Base-by-base conservation (phyloP, 1,139 yeast genomes). In the Zygosaccharomyces sapae region DNA sequence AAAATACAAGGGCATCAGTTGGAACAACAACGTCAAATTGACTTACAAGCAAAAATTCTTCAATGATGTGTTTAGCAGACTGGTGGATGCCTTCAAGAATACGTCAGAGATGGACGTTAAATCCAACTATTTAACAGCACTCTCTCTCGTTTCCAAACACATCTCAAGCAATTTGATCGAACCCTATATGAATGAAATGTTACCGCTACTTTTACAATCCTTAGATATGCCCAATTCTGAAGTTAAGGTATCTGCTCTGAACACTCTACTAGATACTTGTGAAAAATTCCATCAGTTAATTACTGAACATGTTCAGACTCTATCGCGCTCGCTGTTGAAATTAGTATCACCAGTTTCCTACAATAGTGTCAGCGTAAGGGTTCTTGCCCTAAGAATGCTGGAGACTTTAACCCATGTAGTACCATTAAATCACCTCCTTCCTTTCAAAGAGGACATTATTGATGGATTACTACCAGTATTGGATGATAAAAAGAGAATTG, bases 31-130 rank as follows among this genome's bases (percentile, higher is more conserved):
- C 50, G 77, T 84, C 25, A 76, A 85, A 48, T 65, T 77, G 38
- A 71, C 92, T 27, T 86, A 84, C 70, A 88, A 87, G 62, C 97
- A 92, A 61, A 81, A 82, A 54, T 72, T 86, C 19, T 87, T 87
- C 65, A 79, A 79, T 49, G 69, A 72, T 7, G 70, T 81, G 3
- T 70, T 82, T 19, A 81, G 81, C 1, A 66, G 64, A 41, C 59
- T 83, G 36, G 71, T 78, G 10, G 57, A 62, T 0, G 68, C 69
- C n/a, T 77, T 72, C 57, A 59, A 63, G 27, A 45, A 48, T 3
- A 33, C 57, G 1, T 49, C 59, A 2, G 58, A 60, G 25, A 53
- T 66, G 53, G 45, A 37, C 3, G 47, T 65, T 22, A 73, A 76
- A 50, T 71, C 75, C 38, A 74, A 77, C 43, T 80, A 78, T 55